phyloP scores from a whole-genome alignment of 1,139 yeast genomes.

The Debaryomyces subglobosus region DNA sequence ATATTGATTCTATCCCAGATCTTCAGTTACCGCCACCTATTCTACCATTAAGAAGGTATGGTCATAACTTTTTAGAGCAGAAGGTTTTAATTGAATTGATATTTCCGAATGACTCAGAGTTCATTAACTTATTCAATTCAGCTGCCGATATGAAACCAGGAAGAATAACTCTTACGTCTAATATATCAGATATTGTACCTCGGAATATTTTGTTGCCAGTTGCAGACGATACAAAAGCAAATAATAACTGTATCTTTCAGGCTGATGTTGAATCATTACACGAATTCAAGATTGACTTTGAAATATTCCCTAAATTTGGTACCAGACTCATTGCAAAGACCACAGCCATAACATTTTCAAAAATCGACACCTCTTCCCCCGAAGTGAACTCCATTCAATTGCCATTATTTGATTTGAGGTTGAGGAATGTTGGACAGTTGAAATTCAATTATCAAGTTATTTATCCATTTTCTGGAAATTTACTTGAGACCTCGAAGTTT shows the following conservation, averaged over 20 bases:
- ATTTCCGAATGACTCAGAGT: constrained; percentile 57
- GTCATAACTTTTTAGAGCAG: constrained; percentile 91
- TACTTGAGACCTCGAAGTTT: constrained; percentile 87
- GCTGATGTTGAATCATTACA: constrained; percentile 69
- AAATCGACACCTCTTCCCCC: constrained; percentile 46
- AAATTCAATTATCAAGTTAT: constrained; percentile 80
- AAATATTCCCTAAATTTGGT: constrained; percentile 92
- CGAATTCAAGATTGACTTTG: constrained; percentile 82
- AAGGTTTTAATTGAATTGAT: constrained; percentile 80
- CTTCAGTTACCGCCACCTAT: constrained; percentile 94
- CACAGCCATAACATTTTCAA: constrained; percentile 66
- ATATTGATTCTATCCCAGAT: constrained; percentile 81
- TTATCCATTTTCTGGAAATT: constrained; percentile 84
- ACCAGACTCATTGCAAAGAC: constrained; percentile 90
- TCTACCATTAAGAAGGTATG: constrained; percentile 88
- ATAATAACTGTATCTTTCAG: constrained; percentile 73
- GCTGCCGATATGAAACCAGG: constrained; percentile 51
- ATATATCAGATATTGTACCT: constrained; percentile 76
- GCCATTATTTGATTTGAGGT: constrained; percentile 81
- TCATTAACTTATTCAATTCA: constrained; percentile 55
- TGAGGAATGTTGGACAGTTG: constrained; percentile 82
- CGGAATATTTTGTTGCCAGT: constrained; percentile 81
- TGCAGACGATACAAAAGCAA: constrained; percentile 62
- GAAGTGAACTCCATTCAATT: constrained; percentile 55
- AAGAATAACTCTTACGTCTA: constrained; percentile 74